These are phyloP conservation scores for Penicillium sp. DNA, from an alignment of 2,329 filamentous ascomycete species.

Conservation along the genomic window DNA sequence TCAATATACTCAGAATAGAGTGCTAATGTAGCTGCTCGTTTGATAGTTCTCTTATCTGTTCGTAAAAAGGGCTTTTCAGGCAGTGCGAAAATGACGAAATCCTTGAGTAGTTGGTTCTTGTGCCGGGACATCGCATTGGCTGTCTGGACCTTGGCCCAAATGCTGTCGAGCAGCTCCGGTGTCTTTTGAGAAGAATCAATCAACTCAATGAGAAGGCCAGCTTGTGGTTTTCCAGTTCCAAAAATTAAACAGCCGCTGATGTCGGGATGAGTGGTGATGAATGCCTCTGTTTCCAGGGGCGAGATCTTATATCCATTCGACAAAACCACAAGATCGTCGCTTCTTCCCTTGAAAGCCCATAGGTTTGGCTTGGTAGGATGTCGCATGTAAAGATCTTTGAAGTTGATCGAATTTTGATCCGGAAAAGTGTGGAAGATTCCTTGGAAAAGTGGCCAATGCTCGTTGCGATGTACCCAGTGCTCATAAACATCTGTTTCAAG, in stretches of 20 bases:
- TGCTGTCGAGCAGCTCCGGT: conserved; percentile 4
- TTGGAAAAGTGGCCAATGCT: conserved; percentile 28
- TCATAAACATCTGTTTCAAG: conserved; percentile 35
- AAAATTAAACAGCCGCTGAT: conserved; percentile 20
- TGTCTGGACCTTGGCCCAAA: conserved; percentile 4
- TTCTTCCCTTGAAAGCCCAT: conserved; percentile 28
- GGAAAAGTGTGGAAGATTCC: conserved; percentile 34
- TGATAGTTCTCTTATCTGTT: conserved; percentile 5
- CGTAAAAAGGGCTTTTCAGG: conserved; percentile 5
- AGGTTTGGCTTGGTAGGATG: conserved; percentile 26
- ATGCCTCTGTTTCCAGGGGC: conserved; percentile 18
- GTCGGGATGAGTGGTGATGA: conserved; percentile 18
- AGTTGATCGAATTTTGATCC: conserved; percentile 28
- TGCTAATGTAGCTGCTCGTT: conserved; percentile 1
- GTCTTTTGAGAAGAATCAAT: conserved; percentile 3
- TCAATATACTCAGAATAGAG: conserved; percentile 6
- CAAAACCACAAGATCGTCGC: conserved; percentile 29
- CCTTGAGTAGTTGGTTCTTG: conserved; percentile 7
- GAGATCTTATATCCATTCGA: conserved; percentile 26
- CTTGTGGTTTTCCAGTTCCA: conserved; percentile 21
- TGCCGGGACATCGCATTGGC: conserved; percentile 3
- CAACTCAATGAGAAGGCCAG: conserved; percentile 20
- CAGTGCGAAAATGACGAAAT: conserved; percentile 4
- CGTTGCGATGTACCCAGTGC: conserved; percentile 37
- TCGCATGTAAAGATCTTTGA: conserved; percentile 22